Percentiles rank a stretch among this genome's conserved stretches.
Conservation (phyloP, 805 yeast species). For the Candida yuanshanica region DNA sequence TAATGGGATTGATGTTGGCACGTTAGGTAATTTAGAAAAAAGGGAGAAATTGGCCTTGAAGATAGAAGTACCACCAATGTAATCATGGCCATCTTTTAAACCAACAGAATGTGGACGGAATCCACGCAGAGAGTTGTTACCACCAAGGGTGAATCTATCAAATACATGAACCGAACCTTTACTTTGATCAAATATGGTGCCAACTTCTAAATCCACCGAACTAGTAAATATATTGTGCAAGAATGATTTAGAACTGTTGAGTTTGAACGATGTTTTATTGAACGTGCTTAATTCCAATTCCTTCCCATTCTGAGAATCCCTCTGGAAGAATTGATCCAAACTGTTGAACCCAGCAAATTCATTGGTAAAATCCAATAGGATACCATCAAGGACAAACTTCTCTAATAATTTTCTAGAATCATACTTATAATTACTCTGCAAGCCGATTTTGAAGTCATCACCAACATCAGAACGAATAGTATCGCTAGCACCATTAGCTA, state of each 20-base stretch:
- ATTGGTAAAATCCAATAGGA: conserved; percentile 31
- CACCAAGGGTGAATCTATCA: conserved; percentile 75
- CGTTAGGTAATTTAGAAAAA: conserved; percentile 49
- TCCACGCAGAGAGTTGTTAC: conserved; percentile 55
- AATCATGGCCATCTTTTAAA: conserved; percentile 37
- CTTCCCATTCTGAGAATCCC: conserved; percentile 16
- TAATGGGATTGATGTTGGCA: conserved; percentile 38
- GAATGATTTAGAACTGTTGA: conserved; percentile 32
- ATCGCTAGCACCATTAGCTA: conserved; percentile 49
- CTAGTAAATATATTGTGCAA: conserved; percentile 42
- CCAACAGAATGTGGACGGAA: conserved; percentile 59
- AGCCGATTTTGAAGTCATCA: conserved; percentile 48
- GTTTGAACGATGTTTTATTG: conserved; percentile 15
- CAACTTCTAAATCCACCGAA: conserved; percentile 42
- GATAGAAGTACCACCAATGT: conserved; percentile 52
- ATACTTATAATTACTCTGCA: conserved; percentile 33
- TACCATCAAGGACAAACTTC: conserved; percentile 43
- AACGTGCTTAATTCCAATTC: conserved; percentile 26
- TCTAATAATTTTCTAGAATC: conserved; percentile 40
- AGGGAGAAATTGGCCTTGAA: conserved; percentile 45
- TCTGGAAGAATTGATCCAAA: conserved; percentile 27
- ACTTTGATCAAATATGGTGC: conserved; percentile 37
- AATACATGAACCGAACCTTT: conserved; percentile 44
- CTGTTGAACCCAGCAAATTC: conserved; percentile 35
- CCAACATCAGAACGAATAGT: conserved; percentile 51